Base-by-base conservation (phyloP, 1,284 basidiomycete genomes). In the Trichosporon ovoides region DNA sequence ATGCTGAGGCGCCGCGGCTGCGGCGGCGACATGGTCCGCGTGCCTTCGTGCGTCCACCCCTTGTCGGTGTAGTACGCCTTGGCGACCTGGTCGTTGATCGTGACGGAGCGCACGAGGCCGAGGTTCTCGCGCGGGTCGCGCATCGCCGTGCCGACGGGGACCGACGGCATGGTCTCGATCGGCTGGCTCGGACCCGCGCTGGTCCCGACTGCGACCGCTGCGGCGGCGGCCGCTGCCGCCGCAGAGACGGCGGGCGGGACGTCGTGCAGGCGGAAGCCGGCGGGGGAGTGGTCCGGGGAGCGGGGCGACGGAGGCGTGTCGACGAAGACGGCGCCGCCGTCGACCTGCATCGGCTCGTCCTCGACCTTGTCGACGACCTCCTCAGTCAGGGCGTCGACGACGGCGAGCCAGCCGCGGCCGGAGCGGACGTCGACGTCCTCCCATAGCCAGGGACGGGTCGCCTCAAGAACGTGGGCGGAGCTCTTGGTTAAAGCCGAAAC, bases 381-480 rank as follows among this genome's bases (percentile, higher is more conserved):
- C 55, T 76, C 75, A 2, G 72, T 74, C 50, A 78, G 60, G 0
- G 74, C 76, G 59, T 77, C 69, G 48, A 78, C 76, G 37, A 78
- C 71, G 10, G 72, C 69, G 48, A 78, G 66, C 76, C 76, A 78
- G n/a, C 74, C 75, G 58, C 73, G 57, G 3, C 76, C 76, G 5
- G 67, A 64, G 34, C 66, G 62, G 9, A 78, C 72, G 40, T 73
- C 70, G 20, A 78, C 72, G 50, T 75, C 66, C 57, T 76, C 74
- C 76, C 76, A 78, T 36, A 78, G 59, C 70, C 73, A 74, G 18
- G 74, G 74, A 37, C 75, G 60, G 13, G 71, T 70, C 12, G 71
- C 70, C 58, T 75, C 74, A 19, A 74, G 66, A n/a, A 68, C 60
- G 46, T 60, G 61, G 28, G 56, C 56, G 35, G 53, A 58, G 9